Conservation (phyloP, 1,284 basidiomycete genomes). For the Malassezia psittaci region DNA sequence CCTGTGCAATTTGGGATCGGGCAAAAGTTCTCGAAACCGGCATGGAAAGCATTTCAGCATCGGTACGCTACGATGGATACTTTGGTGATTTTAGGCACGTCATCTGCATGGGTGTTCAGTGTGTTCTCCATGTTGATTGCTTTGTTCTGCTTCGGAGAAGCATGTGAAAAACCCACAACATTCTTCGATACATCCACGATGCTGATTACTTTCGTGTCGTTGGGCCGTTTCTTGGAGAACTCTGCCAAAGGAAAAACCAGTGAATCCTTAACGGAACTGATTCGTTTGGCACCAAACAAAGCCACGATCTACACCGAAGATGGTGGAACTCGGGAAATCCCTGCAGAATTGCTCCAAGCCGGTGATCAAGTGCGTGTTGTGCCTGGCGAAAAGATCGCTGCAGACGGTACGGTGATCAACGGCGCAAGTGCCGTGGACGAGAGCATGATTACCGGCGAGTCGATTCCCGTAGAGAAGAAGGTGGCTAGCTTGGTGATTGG, state of each 20-base stretch:
- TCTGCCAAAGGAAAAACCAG: slow-evolving; percentile 93
- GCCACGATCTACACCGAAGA: slow-evolving; percentile 76
- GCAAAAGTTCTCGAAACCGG: slow-evolving; percentile 71
- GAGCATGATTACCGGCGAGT: slow-evolving; percentile 92
- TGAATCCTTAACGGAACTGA: slow-evolving; percentile 87
- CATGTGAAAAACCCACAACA: slow-evolving; percentile 67
- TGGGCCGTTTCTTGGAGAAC: slow-evolving; percentile 92
- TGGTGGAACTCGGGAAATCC: slow-evolving; percentile 74
- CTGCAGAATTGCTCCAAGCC: slow-evolving; percentile 87
- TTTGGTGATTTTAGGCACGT: slow-evolving; percentile 86
- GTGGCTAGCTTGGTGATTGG: slow-evolving; percentile 77
- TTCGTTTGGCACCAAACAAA: slow-evolving; percentile 86
- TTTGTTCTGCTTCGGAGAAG: slow-evolving; percentile 33
- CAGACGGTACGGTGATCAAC: slow-evolving; percentile 77
- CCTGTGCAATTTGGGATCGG: slow-evolving; percentile 92
- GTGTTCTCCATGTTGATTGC: slow-evolving; percentile 56
- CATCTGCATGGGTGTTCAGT: slow-evolving; percentile 85
- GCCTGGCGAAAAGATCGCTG: slow-evolving; percentile 91
- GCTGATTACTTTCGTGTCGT: slow-evolving; percentile 92
- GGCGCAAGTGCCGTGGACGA: slow-evolving; percentile 87
- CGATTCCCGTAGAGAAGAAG: slow-evolving; percentile 76
- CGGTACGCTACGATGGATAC: slow-evolving; percentile 80
- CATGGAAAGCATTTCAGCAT: slow-evolving; percentile 83
- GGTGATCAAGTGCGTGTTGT: slow-evolving; percentile 88
- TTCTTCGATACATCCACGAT: slow-evolving; percentile 99